A percentile compares a stretch with the other conserved stretches of the same genome.
These are phyloP conservation scores for Candida pseudofarinosa DNA, from an alignment of 805 yeast species.

Conservation along the genomic window DNA sequence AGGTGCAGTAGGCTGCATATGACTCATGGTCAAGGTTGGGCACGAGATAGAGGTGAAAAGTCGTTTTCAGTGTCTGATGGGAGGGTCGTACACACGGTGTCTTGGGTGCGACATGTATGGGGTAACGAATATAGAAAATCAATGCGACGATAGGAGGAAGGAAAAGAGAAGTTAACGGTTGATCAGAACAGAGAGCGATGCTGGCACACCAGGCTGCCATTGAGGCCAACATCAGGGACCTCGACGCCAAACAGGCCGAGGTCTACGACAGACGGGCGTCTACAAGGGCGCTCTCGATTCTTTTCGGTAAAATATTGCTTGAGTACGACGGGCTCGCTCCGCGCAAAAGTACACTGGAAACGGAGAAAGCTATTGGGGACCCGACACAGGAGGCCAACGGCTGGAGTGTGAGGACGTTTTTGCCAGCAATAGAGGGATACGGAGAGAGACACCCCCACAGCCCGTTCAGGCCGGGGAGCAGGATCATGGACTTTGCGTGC, in stretches of 20 bases:
- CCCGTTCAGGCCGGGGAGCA: slow-evolving; percentile 18
- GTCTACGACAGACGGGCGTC: slow-evolving; percentile 21
- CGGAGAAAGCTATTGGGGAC: slow-evolving; percentile 12
- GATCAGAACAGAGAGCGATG: no score
- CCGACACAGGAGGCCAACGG: slow-evolving; percentile 10
- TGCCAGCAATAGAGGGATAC: slow-evolving; percentile 11
- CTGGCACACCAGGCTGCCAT: slow-evolving; percentile 21
- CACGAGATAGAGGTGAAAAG: no score
- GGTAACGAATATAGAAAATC: no score
- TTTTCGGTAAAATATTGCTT: slow-evolving; percentile 18
- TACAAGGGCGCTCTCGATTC: slow-evolving; percentile 11
- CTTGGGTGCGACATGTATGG: no score
- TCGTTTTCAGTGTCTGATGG: no score
- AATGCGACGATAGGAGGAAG: no score
- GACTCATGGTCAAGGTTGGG: no score
- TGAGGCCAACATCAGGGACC: slow-evolving; percentile 16
- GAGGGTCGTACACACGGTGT: no score
- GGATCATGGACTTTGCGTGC: slow-evolving; percentile 39
- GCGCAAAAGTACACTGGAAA: slow-evolving; percentile 11
- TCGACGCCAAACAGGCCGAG: slow-evolving; percentile 13
- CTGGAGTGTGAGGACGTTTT: slow-evolving; percentile 1
- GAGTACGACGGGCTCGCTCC: slow-evolving; percentile 14
- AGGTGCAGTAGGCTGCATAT: no score
- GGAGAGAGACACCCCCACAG: slow-evolving; percentile 7
- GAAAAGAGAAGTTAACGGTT: no score